Conservation (phyloP, 352 stramenopile species). For the Phytophthora europaea region DNA sequence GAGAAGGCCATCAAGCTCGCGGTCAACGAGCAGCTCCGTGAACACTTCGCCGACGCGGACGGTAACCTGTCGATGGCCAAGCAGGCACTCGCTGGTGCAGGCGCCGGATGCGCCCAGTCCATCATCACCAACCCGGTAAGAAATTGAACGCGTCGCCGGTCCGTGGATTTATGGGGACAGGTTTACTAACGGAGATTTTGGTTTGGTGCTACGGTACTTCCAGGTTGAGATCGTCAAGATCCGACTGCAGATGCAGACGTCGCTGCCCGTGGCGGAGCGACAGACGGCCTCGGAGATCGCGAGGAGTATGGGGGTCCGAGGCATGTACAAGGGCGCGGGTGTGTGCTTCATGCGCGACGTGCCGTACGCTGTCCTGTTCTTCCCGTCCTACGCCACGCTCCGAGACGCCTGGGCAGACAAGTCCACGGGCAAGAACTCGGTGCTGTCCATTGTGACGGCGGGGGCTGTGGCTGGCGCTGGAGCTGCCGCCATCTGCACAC, state of each 20-base stretch:
- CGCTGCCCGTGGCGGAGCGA: conserved; percentile 70
- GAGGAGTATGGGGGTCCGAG: conserved; percentile 74
- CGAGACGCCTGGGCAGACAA: conserved; percentile 57
- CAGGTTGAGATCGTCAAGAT: conserved; percentile 95
- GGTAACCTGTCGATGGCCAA: conserved; percentile 67
- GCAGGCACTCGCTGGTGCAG: conserved; percentile 75
- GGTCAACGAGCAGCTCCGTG: conserved; percentile 93
- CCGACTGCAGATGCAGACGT: conserved; percentile 88
- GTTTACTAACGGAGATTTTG: conserved; percentile 27
- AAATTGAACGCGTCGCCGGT: neutral
- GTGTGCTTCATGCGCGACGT: conserved; percentile 94
- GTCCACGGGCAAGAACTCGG: conserved; percentile 60
- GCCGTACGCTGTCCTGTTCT: conserved; percentile 95
- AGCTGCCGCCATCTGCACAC: conserved; percentile 68
- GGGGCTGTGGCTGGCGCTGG: conserved; percentile 70
- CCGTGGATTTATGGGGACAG: conserved; percentile 6
- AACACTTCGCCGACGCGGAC: conserved; percentile 70
- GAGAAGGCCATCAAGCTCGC: conserved; percentile 94
- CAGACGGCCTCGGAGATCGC: conserved; percentile 70
- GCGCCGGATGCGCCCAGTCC: conserved; percentile 84
- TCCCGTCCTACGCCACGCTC: conserved; percentile 89
- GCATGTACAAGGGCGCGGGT: conserved; percentile 87
- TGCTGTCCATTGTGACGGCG: conserved; percentile 70
- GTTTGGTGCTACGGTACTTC: neutral
- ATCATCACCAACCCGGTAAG: conserved; percentile 88